Conservation (phyloP, 495 filamentous ascomycete genomes). For the Talaromyces adpressus region DNA sequence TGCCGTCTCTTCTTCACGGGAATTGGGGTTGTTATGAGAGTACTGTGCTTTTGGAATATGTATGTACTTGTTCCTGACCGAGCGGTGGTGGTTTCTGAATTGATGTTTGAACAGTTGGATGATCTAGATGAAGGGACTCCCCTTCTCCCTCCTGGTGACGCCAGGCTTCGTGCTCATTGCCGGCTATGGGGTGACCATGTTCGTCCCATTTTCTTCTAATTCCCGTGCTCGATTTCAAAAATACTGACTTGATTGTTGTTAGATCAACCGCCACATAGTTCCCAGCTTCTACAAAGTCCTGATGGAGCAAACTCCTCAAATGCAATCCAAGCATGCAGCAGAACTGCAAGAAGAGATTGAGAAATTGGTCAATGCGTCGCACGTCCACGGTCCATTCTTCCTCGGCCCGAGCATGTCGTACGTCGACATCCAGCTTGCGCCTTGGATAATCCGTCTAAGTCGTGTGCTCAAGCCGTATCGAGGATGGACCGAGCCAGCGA, state of each 20-base stretch:
- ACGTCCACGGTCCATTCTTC: conserved; percentile 72
- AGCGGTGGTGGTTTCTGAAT: not conserved
- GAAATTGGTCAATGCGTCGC: conserved; percentile 65
- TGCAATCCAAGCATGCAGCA: conserved; percentile 55
- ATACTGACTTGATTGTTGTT: conserved; percentile 10
- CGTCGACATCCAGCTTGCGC: conserved; percentile 83
- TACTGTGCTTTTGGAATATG: conserved; percentile 85
- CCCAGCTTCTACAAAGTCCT: conserved; percentile 76
- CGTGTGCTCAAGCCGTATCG: conserved; percentile 74
- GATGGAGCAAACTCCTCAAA: conserved; percentile 58
- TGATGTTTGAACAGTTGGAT: conserved; percentile 53
- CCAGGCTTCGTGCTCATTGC: conserved; percentile 67
- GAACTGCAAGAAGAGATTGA: conserved; percentile 63
- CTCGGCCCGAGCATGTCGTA: conserved; percentile 64
- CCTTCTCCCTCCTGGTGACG: conserved; percentile 58
- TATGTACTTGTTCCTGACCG: conserved; percentile 17
- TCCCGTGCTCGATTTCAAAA: not conserved
- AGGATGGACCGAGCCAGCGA: conserved; percentile 67
- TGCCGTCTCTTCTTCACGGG: conserved; percentile 76
- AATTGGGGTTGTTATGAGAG: conserved; percentile 88
- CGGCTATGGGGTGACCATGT: conserved; percentile 87
- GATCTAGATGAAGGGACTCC: conserved; percentile 57
- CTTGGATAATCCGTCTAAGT: conserved; percentile 73
- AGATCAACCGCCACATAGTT: conserved; percentile 80
- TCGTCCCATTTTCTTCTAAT: conserved; percentile 19